Conservation (phyloP, 257 asterid genomes). For the Misopates orontium region DNA sequence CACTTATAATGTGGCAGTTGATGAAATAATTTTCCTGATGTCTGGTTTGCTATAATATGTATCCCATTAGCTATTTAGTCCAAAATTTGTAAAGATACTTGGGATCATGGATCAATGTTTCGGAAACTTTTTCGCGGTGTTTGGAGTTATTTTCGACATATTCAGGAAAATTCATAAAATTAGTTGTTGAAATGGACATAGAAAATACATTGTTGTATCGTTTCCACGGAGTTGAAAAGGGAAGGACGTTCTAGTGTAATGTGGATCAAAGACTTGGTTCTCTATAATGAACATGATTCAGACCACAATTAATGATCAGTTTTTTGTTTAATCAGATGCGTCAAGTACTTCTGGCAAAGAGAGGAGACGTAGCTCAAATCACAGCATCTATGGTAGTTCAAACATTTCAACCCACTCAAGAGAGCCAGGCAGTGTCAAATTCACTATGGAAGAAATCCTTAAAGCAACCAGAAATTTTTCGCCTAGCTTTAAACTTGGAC, state of each 20-base stretch:
- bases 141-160: too few relatives aligned
- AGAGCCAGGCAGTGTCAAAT: slow-evolving; percentile 55
- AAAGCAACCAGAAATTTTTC: slow-evolving; percentile 83
- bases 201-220: too few relatives aligned
- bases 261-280: not conserved
- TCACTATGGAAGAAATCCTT: slow-evolving; percentile 66
- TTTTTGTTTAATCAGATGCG: slow-evolving; percentile 40
- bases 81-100: not conserved
- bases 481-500: slow-evolving; percentile 82
- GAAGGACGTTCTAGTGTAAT: not conserved
- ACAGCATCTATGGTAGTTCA: slow-evolving; percentile 52
- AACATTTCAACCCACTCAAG: slow-evolving; percentile 44
- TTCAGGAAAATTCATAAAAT: too few relatives aligned
- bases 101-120: too few relatives aligned
- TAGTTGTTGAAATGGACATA: too few relatives aligned
- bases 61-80: slow-evolving; percentile 2
- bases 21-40: not conserved
- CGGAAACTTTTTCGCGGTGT: too few relatives aligned
- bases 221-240: too few relatives aligned
- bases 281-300: slow-evolving; percentile 7
- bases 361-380: slow-evolving; percentile 46
- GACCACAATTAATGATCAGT: slow-evolving; percentile 14
- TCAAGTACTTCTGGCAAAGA: slow-evolving; percentile 47
- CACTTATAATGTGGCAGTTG: not conserved
- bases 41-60: not conserved